These are phyloP conservation scores for Cryptococcus maquisensis DNA, from an alignment of 1,284 basidiomycete genomes.

Conservation along the genomic window DNA sequence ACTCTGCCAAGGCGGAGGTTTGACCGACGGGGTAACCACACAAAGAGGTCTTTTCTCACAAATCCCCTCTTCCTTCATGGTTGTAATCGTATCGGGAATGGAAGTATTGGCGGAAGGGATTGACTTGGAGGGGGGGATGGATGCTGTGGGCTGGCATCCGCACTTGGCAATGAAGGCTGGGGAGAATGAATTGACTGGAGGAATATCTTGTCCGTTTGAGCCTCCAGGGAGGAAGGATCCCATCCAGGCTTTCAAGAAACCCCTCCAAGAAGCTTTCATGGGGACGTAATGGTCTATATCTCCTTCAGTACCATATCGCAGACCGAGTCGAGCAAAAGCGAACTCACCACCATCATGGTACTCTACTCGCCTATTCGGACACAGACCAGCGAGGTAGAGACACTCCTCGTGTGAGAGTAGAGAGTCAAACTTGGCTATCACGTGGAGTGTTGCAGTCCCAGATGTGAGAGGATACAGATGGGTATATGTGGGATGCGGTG, in stretches of 20 bases:
- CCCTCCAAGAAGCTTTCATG: neutral
- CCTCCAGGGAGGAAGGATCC: neutral
- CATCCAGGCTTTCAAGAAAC: neutral
- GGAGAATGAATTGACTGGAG: conserved; percentile 16
- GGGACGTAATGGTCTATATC: neutral
- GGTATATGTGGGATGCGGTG: neutral
- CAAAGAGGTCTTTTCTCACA: no score
- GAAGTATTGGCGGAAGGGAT: no score
- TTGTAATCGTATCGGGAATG: no score
- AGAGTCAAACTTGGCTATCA: neutral
- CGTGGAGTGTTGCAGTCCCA: neutral
- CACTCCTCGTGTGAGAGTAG: neutral
- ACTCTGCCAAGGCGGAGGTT: no score
- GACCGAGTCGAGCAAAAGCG: neutral
- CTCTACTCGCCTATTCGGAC: neutral
- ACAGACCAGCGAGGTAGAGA: neutral
- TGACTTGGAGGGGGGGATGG: no score
- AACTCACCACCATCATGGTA: neutral
- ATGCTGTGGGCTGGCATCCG: no score
- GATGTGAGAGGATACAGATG: neutral
- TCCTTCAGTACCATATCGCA: neutral
- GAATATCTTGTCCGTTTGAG: conserved; percentile 15
- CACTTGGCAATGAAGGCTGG: no score
- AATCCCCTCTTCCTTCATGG: no score
- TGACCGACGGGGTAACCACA: no score